These are phyloP conservation scores for Herpetomonas samuelpessoai DNA, from an alignment of 208 protist genomes.

Conservation along the genomic window DNA sequence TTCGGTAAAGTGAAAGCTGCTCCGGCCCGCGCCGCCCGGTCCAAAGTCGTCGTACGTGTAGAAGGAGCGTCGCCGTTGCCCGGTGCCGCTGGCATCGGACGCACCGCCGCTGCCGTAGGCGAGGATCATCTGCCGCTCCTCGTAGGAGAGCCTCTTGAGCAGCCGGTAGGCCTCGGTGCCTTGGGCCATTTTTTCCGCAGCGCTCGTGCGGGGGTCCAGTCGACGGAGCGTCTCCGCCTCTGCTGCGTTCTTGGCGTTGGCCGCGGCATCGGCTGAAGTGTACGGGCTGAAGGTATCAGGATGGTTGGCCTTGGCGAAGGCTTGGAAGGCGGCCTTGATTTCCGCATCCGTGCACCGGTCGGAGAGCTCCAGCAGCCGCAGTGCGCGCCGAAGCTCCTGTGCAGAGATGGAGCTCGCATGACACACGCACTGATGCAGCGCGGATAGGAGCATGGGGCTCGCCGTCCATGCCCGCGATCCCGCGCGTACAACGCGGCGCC, in stretches of 20 bases:
- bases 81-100: neutral
- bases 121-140: conserved; percentile 42
- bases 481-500: no score
- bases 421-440: no score
- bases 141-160: conserved; percentile 25
- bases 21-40: neutral
- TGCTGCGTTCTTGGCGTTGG: conserved; percentile 1
- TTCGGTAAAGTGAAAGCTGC: conserved; percentile 25
- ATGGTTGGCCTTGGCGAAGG: conserved; percentile 49
- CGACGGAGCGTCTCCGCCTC: neutral
- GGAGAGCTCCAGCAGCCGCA: conserved; percentile 34
- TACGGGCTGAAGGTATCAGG: conserved; percentile 32
- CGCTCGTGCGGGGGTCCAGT: neutral
- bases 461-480: no score
- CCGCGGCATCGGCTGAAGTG: neutral
- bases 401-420: conserved; percentile 22
- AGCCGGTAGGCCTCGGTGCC: conserved; percentile 67
- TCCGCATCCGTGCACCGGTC: conserved; percentile 52
- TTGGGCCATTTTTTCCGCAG: conserved; percentile 15
- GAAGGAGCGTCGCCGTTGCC: neutral
- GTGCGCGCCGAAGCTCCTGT: conserved; percentile 32
- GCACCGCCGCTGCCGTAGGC: neutral
- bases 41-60: conserved; percentile 1
- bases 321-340: conserved; percentile 51
- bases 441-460: no score